Percentiles rank a stretch among this genome's conserved stretches.
Conservation (phyloP, 2,329 filamentous ascomycete genomes). For the Leptographium flavum region DNA sequence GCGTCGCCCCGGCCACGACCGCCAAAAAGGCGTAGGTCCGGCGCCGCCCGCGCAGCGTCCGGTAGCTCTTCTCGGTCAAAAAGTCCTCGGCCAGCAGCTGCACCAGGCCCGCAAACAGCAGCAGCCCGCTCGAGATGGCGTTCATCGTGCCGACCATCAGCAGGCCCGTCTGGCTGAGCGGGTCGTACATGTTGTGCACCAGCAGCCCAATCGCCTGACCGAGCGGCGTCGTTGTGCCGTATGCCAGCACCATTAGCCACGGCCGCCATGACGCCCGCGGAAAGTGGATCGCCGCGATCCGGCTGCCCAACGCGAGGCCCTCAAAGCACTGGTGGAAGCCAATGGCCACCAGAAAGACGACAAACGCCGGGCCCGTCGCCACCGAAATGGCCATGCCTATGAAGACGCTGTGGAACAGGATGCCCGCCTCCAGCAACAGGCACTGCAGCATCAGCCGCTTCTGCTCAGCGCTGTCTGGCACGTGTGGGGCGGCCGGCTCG, state of each 20-base stretch:
- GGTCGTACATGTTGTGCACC: constrained; percentile 68
- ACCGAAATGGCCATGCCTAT: constrained; percentile 81
- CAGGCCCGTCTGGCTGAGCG: constrained; percentile 58
- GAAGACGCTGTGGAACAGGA: constrained; percentile 74
- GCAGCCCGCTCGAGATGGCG: constrained; percentile 63
- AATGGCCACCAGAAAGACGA: constrained; percentile 68
- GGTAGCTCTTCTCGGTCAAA: constrained; percentile 60
- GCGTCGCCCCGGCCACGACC: constrained; percentile 47
- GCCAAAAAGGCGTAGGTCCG: constrained; percentile 48
- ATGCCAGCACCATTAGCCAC: constrained; percentile 70
- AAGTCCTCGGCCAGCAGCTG: constrained; percentile 81
- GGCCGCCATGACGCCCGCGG: constrained; percentile 58
- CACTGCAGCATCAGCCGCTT: constrained; percentile 62
- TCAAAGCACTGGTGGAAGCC: constrained; percentile 82
- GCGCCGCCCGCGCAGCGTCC: constrained; percentile 44
- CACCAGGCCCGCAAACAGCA: constrained; percentile 72
- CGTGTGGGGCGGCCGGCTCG: constrained; percentile 15
- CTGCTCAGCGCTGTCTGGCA: constrained; percentile 36
- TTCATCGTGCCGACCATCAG: constrained; percentile 82
- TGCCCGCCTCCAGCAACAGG: constrained; percentile 66
- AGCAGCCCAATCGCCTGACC: constrained; percentile 72
- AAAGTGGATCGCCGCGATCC: constrained; percentile 75
- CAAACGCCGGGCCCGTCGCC: constrained; percentile 62
- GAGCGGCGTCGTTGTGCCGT: constrained; percentile 63
- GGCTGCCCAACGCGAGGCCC: constrained; percentile 70